Conservation (phyloP, 768 basidiomycete genomes). For the Clavaria fumosa region DNA sequence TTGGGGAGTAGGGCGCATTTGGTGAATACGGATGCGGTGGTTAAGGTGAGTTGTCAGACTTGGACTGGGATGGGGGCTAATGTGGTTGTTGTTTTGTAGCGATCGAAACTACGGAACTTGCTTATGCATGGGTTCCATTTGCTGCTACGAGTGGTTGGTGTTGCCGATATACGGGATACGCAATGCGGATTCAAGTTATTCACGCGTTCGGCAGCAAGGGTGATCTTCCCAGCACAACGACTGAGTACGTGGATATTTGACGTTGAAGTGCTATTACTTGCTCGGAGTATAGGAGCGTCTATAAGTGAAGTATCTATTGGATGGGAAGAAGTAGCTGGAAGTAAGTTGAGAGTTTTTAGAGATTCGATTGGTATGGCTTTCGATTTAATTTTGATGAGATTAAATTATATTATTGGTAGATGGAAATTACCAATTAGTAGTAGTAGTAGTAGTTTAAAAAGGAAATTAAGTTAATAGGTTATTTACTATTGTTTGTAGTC, state of each 20-base stretch:
- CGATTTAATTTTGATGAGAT: slow-evolving; percentile 71
- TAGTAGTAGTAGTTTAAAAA: too few species aligned
- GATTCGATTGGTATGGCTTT: slow-evolving; percentile 84
- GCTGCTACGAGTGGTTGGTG: slow-evolving; percentile 76
- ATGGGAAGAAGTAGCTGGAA: slow-evolving; percentile 90
- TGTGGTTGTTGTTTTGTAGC: slow-evolving; percentile 27
- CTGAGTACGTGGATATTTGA: slow-evolving; percentile 94
- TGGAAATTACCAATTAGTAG: slow-evolving; percentile 28
- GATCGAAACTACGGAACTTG: slow-evolving; percentile 75
- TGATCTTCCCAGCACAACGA: slow-evolving; percentile 77
- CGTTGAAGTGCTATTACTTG: slow-evolving; percentile 80
- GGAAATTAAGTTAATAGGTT: too few species aligned
- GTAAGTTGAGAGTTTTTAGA: slow-evolving; percentile 75
- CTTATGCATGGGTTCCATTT: slow-evolving; percentile 92
- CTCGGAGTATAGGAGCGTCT: slow-evolving; percentile 63
- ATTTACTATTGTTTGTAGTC: too few species aligned
- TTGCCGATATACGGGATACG: slow-evolving; percentile 83
- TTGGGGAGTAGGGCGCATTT: slow-evolving; percentile 90
- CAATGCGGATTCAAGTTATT: slow-evolving; percentile 98
- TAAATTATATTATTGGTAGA: slow-evolving; percentile 64
- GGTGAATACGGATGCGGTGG: slow-evolving; percentile 50
- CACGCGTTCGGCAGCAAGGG: slow-evolving; percentile 62
- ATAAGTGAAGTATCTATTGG: slow-evolving; percentile 76
- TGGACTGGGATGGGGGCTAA: neutral
- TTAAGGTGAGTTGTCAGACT: neutral